Base-by-base conservation (phyloP, 106 monocot genomes). In the Platanthera zijinensis region DNA sequence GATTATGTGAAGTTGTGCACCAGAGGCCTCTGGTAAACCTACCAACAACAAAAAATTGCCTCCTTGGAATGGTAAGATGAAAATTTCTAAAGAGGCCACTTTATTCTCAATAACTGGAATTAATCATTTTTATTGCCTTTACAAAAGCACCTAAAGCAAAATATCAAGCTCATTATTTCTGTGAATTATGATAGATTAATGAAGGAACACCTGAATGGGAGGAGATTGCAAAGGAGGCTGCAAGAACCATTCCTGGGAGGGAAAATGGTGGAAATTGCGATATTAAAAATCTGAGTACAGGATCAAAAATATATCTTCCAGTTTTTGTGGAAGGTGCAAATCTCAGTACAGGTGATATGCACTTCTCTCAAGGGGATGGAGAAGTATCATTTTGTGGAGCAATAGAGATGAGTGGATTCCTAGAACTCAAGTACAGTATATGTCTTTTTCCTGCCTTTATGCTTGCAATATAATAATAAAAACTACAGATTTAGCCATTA, bases 261-360 rank as follows among this genome's bases (percentile, higher is more conserved):
- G 95, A 96, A 66, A 92, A 96, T 82, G 96, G 96, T 59, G 92
- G 92, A 17, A 96, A 92, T 52, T 96, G 96, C 56, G 92, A 96
- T 81, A 96, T 96, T 30, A 96, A 93, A 83, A 96, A 96, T 77
- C 85, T 96, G 50, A 96, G 92, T 49, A 85, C 83, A 78, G 96
- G 96, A 39, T 93, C 90, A 30, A 96, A 90, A 75, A 78, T 96
- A 48, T 96, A 93, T 80, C 90, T 96, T 70, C 92, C 96, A 12
- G 92, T 96, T 57, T 93, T 92, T 81, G 85, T 96, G 0, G 90
- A 96, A 68, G 96, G 92, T 45, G 92, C 90, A 77, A 90, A 93
- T 74, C 82, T 93, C 13, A 92, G 92, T 49, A 86, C 90, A 63
- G 92, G 90, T 10, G 95, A 92, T 79, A 96, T 96, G 92, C 95